These are phyloP conservation scores for Hericium coralloides DNA, from an alignment of 768 basidiomycete genomes.

Conservation along the genomic window DNA sequence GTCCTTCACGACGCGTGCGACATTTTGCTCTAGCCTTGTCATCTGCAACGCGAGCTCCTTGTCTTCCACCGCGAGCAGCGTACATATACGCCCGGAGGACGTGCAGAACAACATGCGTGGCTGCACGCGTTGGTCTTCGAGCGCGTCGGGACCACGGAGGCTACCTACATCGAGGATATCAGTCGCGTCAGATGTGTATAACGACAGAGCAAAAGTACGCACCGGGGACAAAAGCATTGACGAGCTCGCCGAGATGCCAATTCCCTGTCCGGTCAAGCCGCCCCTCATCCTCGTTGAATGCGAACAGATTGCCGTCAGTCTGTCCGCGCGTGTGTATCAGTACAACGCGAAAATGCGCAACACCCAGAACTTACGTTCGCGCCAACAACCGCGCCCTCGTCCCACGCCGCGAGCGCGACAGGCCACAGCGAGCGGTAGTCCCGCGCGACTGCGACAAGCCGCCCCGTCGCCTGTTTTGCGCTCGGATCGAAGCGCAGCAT, in stretches of 20 bases:
- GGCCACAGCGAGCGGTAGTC: constrained; percentile 78
- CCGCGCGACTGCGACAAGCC: constrained; percentile 42
- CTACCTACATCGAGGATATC: constrained; percentile 35
- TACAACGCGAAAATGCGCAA: not conserved
- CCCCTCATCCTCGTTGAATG: constrained; percentile 39
- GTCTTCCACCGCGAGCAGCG: constrained; percentile 54
- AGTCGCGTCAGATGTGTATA: not conserved
- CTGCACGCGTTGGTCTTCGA: constrained; percentile 31
- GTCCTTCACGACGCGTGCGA: constrained; percentile 43
- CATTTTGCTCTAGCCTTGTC: constrained; percentile 67
- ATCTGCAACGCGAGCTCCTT: constrained; percentile 43
- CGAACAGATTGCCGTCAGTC: constrained; percentile 61
- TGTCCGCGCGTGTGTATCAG: constrained; percentile 19
- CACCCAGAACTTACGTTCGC: constrained; percentile 52
- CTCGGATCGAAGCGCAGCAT: constrained; percentile 41
- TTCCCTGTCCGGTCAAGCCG: constrained; percentile 59
- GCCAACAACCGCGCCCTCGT: constrained; percentile 50
- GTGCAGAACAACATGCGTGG: constrained; percentile 71
- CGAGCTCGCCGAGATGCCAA: constrained; percentile 68
- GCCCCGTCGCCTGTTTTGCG: constrained; percentile 25
- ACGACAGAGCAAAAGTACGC: constrained; percentile 6
- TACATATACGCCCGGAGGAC: constrained; percentile 69
- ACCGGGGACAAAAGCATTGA: constrained; percentile 72
- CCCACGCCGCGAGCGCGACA: constrained; percentile 49
- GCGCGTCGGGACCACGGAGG: constrained; percentile 36